These are phyloP conservation scores for Ustilago xerochloae DNA, from an alignment of 1,284 basidiomycete species.

Conservation along the genomic window DNA sequence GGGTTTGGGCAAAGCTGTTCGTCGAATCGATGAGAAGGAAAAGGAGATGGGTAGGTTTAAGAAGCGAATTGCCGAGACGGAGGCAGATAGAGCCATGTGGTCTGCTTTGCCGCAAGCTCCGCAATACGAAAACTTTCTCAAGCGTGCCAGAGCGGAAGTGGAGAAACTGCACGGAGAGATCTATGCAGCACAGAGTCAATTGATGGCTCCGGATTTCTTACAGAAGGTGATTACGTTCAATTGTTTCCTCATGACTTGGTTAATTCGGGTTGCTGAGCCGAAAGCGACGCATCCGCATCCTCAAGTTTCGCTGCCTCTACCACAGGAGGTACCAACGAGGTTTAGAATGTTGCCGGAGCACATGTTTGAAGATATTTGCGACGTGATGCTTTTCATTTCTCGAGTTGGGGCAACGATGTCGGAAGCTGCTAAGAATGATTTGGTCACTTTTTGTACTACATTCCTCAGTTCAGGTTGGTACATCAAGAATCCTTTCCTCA, in stretches of 20 bases:
- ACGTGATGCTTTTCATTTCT: constrained; percentile 80
- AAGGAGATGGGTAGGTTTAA: constrained; percentile 72
- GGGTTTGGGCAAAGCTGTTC: constrained; percentile 70
- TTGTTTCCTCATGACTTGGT: constrained; percentile 92
- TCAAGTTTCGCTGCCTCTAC: constrained; percentile 74
- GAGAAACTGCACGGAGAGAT: constrained; percentile 71
- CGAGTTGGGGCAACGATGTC: constrained; percentile 85
- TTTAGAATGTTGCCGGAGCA: constrained; percentile 95
- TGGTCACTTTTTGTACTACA: constrained; percentile 89
- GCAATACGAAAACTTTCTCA: constrained; percentile 66
- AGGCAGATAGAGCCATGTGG: constrained; percentile 70
- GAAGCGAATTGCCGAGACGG: constrained; percentile 80
- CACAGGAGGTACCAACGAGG: constrained; percentile 81
- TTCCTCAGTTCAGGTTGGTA: constrained; percentile 95
- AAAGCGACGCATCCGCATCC: constrained; percentile 77
- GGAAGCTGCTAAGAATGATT: constrained; percentile 78
- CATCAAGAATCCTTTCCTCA: constrained; percentile 98
- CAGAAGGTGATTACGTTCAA: constrained; percentile 84
- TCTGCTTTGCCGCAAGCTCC: constrained; percentile 51
- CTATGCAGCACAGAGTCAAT: constrained; percentile 83
- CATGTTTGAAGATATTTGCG: constrained; percentile 91
- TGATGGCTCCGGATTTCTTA: constrained; percentile 86
- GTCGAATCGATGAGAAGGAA: constrained; percentile 83
- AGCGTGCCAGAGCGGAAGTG: constrained; percentile 57
- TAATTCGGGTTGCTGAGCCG: constrained; percentile 92